These are phyloP conservation scores for Schrenkiella parvula DNA, from an alignment of 345 rosid species.

Conservation along the genomic window DNA sequence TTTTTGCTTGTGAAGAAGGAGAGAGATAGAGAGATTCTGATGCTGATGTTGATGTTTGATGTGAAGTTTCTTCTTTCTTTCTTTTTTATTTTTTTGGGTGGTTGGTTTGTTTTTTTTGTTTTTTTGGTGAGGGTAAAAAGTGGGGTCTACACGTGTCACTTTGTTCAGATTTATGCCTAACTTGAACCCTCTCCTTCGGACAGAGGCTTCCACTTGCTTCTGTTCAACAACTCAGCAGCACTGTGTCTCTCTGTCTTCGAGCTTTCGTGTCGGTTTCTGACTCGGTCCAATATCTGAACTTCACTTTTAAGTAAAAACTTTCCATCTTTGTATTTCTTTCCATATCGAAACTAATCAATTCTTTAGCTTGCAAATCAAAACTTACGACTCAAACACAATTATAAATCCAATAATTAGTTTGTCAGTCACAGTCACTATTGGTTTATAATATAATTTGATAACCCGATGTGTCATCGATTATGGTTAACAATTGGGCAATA, in stretches of 20 bases:
- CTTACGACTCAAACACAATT: conserved; percentile 11
- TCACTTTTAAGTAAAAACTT: conserved; percentile 26
- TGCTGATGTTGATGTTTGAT: too few relatives aligned
- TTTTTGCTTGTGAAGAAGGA: conserved; percentile 23
- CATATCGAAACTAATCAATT: too few relatives aligned
- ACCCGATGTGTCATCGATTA: not conserved
- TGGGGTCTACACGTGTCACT: conserved; percentile 16
- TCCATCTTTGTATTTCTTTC: conserved; percentile 21
- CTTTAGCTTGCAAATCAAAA: not conserved
- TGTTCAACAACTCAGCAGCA: conserved; percentile 20
- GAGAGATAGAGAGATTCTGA: conserved; percentile 17
- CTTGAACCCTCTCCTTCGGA: not conserved
- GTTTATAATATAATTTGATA: not conserved
- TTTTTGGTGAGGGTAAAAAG: not conserved
- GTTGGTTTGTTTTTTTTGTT: not conserved
- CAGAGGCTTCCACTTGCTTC: not conserved
- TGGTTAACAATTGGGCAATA: not conserved
- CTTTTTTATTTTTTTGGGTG: not conserved
- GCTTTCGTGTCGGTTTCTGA: conserved; percentile 26
- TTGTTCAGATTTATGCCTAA: conserved; percentile 2
- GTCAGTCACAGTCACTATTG: not conserved
- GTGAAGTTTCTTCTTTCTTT: conserved; percentile 35
- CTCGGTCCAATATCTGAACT: conserved; percentile 20
- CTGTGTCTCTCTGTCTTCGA: conserved; percentile 12
- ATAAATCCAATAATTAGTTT: conserved; percentile 7